Evolutionary conservation across 176 grass and related monocot genomes (phyloP).

Genomic region (Aegilops longissima): DNA sequence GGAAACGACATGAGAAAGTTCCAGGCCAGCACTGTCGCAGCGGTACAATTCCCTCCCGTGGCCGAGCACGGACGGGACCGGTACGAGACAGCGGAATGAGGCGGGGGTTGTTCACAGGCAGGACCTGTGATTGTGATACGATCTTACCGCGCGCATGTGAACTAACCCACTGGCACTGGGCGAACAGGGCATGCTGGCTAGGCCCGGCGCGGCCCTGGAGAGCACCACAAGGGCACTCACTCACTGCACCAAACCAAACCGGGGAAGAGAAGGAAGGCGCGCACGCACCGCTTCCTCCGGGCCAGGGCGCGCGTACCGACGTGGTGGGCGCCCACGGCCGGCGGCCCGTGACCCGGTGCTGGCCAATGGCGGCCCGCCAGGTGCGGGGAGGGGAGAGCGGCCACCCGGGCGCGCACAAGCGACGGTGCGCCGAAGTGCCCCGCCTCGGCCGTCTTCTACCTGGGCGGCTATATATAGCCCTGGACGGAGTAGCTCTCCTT

Average conservation of each 20-base stretch:
- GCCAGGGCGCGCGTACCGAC: slow-evolving; percentile 17
- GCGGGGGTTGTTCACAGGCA: slow-evolving; percentile 16
- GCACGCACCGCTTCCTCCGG: slow-evolving; percentile 17
- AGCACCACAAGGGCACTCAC: slow-evolving; percentile 41
- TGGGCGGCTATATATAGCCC: slow-evolving; percentile 37
- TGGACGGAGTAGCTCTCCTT: neutral
- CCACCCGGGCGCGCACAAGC: neutral
- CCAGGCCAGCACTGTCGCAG: neutral
- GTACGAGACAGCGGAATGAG: slow-evolving; percentile 8
- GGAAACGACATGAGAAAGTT: slow-evolving; percentile 38
- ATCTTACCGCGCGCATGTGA: slow-evolving; percentile 21
- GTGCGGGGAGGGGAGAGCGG: neutral
- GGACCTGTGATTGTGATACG: neutral
- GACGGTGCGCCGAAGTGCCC: neutral
- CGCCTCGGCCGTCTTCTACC: neutral
- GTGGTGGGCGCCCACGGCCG: slow-evolving; percentile 29
- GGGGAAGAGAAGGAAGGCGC: neutral
- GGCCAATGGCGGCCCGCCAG: slow-evolving; percentile 37
- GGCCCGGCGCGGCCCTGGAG: slow-evolving; percentile 39
- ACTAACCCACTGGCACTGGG: neutral
- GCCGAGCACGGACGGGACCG: slow-evolving; percentile 26
- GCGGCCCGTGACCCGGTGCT: slow-evolving; percentile 33
- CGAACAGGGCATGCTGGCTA: slow-evolving; percentile 38
- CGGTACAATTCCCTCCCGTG: slow-evolving; percentile 7
- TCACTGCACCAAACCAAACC: slow-evolving; percentile 19